Evolutionary conservation across 129 eudicot genomes (phyloP).

Genomic region (carrot (Daucus carota)): DH1_v3.0 NC_030382.2:15045501-15046000

Average conservation of each 20-base stretch:
- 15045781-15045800: constrained; percentile 71
- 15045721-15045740: constrained; percentile 71
- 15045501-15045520: too few species aligned
- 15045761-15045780: constrained; percentile 93
- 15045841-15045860: neutral
- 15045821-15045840: neutral
- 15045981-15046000: neutral
- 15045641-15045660: neutral
- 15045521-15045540: neutral
- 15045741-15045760: constrained; percentile 99
- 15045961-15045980: neutral
- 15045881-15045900: neutral
- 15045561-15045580: neutral
- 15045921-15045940: neutral
- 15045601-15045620: neutral
- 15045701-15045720: constrained; percentile 46
- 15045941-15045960: neutral
- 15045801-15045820: constrained; percentile 93
- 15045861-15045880: neutral
- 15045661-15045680: neutral
- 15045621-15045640: neutral
- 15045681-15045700: neutral
- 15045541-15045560: neutral
- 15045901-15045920: too few species aligned
- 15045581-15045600: neutral